Conservation (phyloP, 495 filamentous ascomycete genomes). For the Penicillium roqueforti region DNA sequence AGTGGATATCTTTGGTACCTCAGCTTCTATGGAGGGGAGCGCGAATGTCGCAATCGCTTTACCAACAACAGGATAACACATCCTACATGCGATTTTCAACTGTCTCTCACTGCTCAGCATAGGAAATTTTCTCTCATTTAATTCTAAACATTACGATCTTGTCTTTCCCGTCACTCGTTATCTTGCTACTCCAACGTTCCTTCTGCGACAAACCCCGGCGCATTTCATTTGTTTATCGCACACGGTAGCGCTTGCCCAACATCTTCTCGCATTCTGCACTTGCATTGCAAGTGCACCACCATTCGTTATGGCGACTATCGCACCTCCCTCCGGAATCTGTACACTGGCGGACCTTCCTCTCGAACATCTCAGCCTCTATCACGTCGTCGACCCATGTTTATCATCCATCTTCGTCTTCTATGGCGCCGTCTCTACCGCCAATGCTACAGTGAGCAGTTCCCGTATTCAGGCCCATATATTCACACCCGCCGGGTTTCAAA, state of each 20-base stretch:
- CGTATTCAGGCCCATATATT: constrained; percentile 91
- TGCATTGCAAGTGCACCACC: constrained; percentile 16
- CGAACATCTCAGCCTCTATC: constrained; percentile 75
- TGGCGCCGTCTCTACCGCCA: constrained; percentile 75
- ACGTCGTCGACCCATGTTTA: constrained; percentile 72
- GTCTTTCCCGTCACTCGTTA: constrained; percentile 8
- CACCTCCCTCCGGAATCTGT: constrained; percentile 19
- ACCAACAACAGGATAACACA: constrained; percentile 6
- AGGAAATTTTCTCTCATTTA: constrained; percentile 7
- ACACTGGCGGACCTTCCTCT: constrained; percentile 56
- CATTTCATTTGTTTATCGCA: constrained; percentile 7
- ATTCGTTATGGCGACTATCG: constrained; percentile 36
- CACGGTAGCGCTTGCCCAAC: constrained; percentile 2
- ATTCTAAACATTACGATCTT: constrained; percentile 5
- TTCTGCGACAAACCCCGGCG: background rate
- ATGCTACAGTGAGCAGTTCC: constrained; percentile 79
- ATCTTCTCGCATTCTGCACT: background rate
- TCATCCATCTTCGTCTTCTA: constrained; percentile 80
- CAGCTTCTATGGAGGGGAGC: constrained; percentile 22
- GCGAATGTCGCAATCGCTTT: constrained; percentile 14
- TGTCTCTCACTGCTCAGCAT: constrained; percentile 7
- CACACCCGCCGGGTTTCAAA: constrained; percentile 79
- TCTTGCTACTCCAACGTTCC: background rate
- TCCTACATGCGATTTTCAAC: constrained; percentile 12
- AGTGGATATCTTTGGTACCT: background rate